A percentile compares a stretch with the other conserved stretches of the same genome.
phyloP scores from a whole-genome alignment of 2,329 filamentous ascomycete species.

The Xylaria sp. region DNA sequence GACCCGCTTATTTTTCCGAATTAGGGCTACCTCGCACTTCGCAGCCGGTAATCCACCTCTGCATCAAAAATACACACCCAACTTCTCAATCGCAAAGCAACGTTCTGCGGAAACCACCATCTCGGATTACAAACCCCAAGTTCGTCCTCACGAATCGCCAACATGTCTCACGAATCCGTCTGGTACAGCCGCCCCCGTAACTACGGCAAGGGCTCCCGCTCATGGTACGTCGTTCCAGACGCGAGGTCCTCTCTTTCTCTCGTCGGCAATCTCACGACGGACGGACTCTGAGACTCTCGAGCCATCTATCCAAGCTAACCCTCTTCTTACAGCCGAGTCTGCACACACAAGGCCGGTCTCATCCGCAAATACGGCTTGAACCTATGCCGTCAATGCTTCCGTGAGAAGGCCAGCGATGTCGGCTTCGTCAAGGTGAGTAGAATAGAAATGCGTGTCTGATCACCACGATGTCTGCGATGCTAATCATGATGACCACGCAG shows the following conservation, averaged over 20 bases:
- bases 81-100: slow-evolving; percentile 24
- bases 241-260: not conserved
- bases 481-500: slow-evolving; percentile 19
- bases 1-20: slow-evolving; percentile 5
- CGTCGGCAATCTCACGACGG: not conserved
- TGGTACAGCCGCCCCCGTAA: slow-evolving; percentile 98
- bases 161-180: slow-evolving; percentile 86
- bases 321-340: slow-evolving; percentile 64
- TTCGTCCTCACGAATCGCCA: slow-evolving; percentile 43
- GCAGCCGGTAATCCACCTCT: not conserved
- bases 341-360: slow-evolving; percentile 96
- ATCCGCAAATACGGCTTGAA: slow-evolving; percentile 99
- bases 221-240: slow-evolving; percentile 74
- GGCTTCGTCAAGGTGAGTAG: slow-evolving; percentile 39
- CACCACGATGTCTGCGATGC: not conserved
- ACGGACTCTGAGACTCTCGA: not conserved
- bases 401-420: slow-evolving; percentile 36
- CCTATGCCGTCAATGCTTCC: slow-evolving; percentile 80
- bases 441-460: not conserved
- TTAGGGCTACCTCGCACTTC: slow-evolving; percentile 22
- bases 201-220: slow-evolving; percentile 95
- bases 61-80: slow-evolving; percentile 14
- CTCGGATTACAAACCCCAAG: slow-evolving; percentile 18
- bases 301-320: not conserved
- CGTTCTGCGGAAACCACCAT: slow-evolving; percentile 16